A percentile compares a stretch with the other conserved stretches of the same genome.
Conservation (phyloP, 1,284 basidiomycete species). For the Tausonia pullulans region DNA sequence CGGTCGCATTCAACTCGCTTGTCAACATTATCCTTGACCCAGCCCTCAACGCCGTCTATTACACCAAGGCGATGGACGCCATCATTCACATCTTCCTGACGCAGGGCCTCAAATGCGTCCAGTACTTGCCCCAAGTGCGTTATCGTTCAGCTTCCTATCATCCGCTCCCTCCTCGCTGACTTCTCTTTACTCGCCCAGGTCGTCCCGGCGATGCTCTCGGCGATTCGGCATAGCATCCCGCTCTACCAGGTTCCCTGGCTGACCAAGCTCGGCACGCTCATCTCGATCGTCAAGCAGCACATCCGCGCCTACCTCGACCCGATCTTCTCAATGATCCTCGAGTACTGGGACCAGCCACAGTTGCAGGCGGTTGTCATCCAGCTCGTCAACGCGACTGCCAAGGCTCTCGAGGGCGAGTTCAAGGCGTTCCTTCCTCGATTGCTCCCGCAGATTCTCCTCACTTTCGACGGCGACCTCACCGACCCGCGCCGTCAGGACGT, state of each 20-base stretch:
- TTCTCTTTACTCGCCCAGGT: conserved; percentile 47
- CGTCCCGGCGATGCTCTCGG: conserved; percentile 86
- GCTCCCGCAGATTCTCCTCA: conserved; percentile 73
- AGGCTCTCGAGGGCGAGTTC: conserved; percentile 93
- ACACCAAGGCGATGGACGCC: conserved; percentile 84
- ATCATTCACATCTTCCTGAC: conserved; percentile 99
- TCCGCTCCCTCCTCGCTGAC: background rate
- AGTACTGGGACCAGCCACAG: conserved; percentile 66
- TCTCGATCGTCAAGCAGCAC: conserved; percentile 96
- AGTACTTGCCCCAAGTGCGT: conserved; percentile 81
- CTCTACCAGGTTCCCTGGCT: conserved; percentile 89
- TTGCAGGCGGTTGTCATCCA: conserved; percentile 89
- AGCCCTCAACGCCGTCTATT: conserved; percentile 71
- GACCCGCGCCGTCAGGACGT: conserved; percentile 64
- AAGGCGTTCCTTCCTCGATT: conserved; percentile 92
- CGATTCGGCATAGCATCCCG: conserved; percentile 65
- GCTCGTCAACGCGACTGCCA: conserved; percentile 87
- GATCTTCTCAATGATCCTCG: conserved; percentile 69
- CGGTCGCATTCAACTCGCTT: conserved; percentile 83
- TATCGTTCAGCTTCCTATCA: background rate
- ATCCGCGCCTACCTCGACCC: conserved; percentile 82
- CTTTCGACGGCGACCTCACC: conserved; percentile 72
- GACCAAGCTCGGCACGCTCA: conserved; percentile 90
- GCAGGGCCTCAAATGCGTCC: conserved; percentile 90
- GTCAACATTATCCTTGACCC: conserved; percentile 82